Conservation (phyloP, 2,329 filamentous ascomycete genomes). For the Calycina marina region DNA sequence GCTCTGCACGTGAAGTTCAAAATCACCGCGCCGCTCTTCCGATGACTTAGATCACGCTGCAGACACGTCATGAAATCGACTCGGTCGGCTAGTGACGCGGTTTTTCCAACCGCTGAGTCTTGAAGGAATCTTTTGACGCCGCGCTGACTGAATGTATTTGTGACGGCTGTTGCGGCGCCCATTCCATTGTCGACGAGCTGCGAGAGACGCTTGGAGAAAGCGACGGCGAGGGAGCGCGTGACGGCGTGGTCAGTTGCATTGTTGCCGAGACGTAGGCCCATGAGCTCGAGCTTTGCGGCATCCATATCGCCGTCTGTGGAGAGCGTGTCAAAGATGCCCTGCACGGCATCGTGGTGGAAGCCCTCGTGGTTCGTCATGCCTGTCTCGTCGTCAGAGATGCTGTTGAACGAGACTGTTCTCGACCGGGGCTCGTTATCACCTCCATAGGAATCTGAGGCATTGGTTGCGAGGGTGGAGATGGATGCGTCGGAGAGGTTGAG, state of each 20-base stretch:
- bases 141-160: slow-evolving; percentile 38
- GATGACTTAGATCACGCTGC: slow-evolving; percentile 62
- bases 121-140: slow-evolving; percentile 41
- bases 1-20: slow-evolving; percentile 71
- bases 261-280: slow-evolving; percentile 77
- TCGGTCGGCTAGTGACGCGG: slow-evolving; percentile 58
- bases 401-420: slow-evolving; percentile 55
- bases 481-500: slow-evolving; percentile 34
- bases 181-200: slow-evolving; percentile 49
- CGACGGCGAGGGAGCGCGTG: slow-evolving; percentile 69
- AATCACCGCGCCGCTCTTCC: slow-evolving; percentile 48
- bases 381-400: slow-evolving; percentile 48
- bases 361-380: slow-evolving; percentile 32
- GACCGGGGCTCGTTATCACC: slow-evolving; percentile 29
- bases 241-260: slow-evolving; percentile 85
- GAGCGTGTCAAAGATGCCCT: slow-evolving; percentile 75
- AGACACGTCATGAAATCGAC: slow-evolving; percentile 71
- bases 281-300: slow-evolving; percentile 72
- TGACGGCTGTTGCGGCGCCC: slow-evolving; percentile 50
- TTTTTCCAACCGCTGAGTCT: slow-evolving; percentile 46
- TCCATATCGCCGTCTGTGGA: slow-evolving; percentile 66
- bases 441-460: slow-evolving; percentile 28
- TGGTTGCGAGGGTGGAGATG: slow-evolving; percentile 50
- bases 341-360: slow-evolving; percentile 80
- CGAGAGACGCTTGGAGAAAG: slow-evolving; percentile 69